Conservation (phyloP, 2,329 filamentous ascomycete species). For the Penicillium sp. region DNA sequence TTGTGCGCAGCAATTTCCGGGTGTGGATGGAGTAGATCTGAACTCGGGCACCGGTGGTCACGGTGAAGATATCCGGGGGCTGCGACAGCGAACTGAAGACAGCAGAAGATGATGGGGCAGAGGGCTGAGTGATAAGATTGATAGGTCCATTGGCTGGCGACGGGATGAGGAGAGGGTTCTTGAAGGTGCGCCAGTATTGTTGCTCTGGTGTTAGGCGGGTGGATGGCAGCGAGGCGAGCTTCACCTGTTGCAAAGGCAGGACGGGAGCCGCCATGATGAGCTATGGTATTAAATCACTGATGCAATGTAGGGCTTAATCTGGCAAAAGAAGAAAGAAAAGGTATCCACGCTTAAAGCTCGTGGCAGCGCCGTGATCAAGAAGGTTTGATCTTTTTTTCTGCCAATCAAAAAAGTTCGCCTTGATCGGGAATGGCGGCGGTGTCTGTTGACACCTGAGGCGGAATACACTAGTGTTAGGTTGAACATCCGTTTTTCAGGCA, state of each 20-base stretch:
- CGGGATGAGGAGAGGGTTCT: slow-evolving; percentile 83
- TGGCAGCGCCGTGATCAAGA: slow-evolving; percentile 8
- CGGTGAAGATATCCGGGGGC: slow-evolving; percentile 68
- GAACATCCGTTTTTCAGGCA: slow-evolving; percentile 2
- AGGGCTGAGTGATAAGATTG: slow-evolving; percentile 80
- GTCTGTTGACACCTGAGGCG: slow-evolving; percentile 21
- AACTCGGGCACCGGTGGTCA: slow-evolving; percentile 90
- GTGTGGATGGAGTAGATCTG: slow-evolving; percentile 93
- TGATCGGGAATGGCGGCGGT: slow-evolving; percentile 23
- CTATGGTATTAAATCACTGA: neutral
- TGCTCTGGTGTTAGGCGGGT: slow-evolving; percentile 82
- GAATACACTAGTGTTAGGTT: neutral
- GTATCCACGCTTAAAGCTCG: neutral
- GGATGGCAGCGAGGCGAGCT: slow-evolving; percentile 77
- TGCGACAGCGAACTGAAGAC: slow-evolving; percentile 45
- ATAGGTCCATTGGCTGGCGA: slow-evolving; percentile 88
- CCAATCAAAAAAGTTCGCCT: slow-evolving; percentile 29
- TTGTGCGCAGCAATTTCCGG: slow-evolving; percentile 87
- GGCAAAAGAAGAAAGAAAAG: neutral
- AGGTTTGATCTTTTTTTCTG: slow-evolving; percentile 29
- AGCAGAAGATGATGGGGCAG: slow-evolving; percentile 45
- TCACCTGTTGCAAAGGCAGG: slow-evolving; percentile 74
- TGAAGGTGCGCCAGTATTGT: slow-evolving; percentile 94
- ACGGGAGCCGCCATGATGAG: slow-evolving; percentile 79
- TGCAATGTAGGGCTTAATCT: neutral